A percentile compares a stretch with the other conserved stretches of the same genome.
Conservation (phyloP, 441 rosid genomes). For the Caryocar brasiliense region DNA sequence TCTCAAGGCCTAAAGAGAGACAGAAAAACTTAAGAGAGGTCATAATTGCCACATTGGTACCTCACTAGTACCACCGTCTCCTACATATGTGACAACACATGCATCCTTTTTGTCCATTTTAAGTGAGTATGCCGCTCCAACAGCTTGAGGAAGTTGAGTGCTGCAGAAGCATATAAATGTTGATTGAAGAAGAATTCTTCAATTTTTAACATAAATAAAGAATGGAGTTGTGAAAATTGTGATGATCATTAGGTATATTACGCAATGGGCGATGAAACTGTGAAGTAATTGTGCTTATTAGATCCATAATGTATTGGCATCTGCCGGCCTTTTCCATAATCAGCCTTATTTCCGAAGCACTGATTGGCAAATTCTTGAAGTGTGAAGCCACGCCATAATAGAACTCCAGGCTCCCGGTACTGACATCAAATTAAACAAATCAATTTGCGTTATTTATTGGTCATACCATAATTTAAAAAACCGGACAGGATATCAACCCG, state of each 20-base stretch:
- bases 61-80: constrained; percentile 77
- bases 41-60: constrained; percentile 11
- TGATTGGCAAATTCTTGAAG: constrained; percentile 62
- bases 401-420: constrained; percentile 71
- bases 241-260: constrained; percentile 12
- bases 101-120: constrained; percentile 63
- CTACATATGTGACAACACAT: constrained; percentile 47
- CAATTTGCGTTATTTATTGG: not conserved
- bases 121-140: constrained; percentile 65
- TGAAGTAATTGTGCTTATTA: constrained; percentile 43
- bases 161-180: constrained; percentile 18
- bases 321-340: constrained; percentile 69
- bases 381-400: constrained; percentile 70
- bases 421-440: constrained; percentile 3
- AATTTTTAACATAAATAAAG: too few relatives aligned
- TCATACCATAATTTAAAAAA: too few relatives aligned
- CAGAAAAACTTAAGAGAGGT: too few relatives aligned
- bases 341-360: constrained; percentile 52
- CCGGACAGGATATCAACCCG: too few relatives aligned
- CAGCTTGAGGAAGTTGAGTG: constrained; percentile 77
- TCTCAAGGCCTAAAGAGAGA: too few relatives aligned
- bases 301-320: constrained; percentile 85
- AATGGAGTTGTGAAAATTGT: too few relatives aligned
- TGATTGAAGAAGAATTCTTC: not conserved
- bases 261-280: constrained; percentile 71